phyloP scores from a whole-genome alignment of 2,329 filamentous ascomycete species.

The Colletotrichum liriopes region DNA sequence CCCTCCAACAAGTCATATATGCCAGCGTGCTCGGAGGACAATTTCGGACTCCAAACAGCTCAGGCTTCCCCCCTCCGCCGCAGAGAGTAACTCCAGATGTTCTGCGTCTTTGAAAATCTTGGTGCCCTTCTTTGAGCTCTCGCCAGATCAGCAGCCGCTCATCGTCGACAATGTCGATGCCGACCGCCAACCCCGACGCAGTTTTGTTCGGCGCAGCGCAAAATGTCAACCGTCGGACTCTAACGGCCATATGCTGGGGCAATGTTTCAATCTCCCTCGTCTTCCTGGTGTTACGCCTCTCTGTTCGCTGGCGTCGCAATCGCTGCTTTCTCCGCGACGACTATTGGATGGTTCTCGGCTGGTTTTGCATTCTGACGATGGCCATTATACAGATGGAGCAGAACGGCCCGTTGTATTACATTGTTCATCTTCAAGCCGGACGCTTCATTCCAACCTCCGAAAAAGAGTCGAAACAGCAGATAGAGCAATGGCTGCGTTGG shows the following conservation, averaged over 20 bases:
- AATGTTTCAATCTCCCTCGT: conserved; percentile 48
- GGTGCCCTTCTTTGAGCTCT: background rate
- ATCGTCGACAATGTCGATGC: background rate
- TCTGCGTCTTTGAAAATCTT: background rate
- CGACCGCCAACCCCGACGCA: conserved; percentile 31
- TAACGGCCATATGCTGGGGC: conserved; percentile 51
- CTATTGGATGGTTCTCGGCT: conserved; percentile 51
- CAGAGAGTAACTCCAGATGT: background rate
- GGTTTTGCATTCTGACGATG: conserved; percentile 47
- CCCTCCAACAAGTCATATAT: background rate
- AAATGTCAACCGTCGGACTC: conserved; percentile 31
- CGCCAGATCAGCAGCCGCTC: background rate
- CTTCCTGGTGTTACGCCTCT: conserved; percentile 48
- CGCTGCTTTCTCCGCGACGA: conserved; percentile 47
- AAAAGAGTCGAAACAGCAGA: background rate
- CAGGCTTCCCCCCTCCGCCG: too few species aligned
- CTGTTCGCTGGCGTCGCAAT: conserved; percentile 47
- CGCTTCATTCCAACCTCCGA: conserved; percentile 32
- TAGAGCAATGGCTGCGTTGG: conserved; percentile 39
- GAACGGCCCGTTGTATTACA: conserved; percentile 44
- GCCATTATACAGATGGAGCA: conserved; percentile 45
- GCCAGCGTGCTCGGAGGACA: too few species aligned
- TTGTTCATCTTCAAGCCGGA: conserved; percentile 41
- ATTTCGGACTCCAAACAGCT: background rate
- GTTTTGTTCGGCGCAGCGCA: conserved; percentile 38